Conservation (phyloP, 2,329 filamentous ascomycete genomes). For the Knufia petricola region DNA sequence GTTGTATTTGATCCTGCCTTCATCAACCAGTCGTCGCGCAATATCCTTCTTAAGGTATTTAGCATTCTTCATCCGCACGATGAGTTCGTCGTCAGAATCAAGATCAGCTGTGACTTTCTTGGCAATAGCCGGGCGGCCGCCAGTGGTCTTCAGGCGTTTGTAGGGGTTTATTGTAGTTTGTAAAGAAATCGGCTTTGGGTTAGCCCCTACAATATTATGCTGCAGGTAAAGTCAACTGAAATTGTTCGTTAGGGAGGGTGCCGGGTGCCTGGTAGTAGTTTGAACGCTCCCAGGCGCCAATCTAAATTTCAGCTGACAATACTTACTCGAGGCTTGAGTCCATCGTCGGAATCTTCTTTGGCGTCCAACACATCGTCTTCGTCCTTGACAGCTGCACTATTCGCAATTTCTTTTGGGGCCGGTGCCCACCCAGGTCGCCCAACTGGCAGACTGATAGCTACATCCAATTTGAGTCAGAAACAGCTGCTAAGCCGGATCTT, state of each 20-base stretch:
- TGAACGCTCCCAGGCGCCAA: too few species aligned
- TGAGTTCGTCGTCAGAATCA: constrained; percentile 39
- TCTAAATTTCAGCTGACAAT: neutral
- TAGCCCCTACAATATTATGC: constrained; percentile 12
- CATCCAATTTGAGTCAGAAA: constrained; percentile 1
- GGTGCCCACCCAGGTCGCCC: neutral
- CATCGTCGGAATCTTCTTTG: neutral
- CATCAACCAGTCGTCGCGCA: constrained; percentile 31
- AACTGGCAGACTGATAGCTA: constrained; percentile 11
- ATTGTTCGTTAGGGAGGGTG: neutral
- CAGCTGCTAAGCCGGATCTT: too few species aligned
- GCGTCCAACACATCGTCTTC: constrained; percentile 10
- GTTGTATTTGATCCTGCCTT: constrained; percentile 36
- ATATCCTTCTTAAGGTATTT: constrained; percentile 35
- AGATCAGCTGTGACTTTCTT: constrained; percentile 36
- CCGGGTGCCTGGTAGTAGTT: neutral
- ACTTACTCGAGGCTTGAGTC: neutral
- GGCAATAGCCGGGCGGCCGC: constrained; percentile 32
- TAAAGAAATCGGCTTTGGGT: neutral
- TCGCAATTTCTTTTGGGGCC: constrained; percentile 6
- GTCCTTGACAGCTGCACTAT: constrained; percentile 13
- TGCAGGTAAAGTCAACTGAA: neutral
- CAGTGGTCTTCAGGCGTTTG: constrained; percentile 43
- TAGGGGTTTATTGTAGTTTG: neutral
- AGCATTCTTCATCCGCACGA: constrained; percentile 26